These are phyloP conservation scores for Dalbergia oliveri DNA, from an alignment of 306 rosid genomes.

Conservation along the genomic window DNA sequence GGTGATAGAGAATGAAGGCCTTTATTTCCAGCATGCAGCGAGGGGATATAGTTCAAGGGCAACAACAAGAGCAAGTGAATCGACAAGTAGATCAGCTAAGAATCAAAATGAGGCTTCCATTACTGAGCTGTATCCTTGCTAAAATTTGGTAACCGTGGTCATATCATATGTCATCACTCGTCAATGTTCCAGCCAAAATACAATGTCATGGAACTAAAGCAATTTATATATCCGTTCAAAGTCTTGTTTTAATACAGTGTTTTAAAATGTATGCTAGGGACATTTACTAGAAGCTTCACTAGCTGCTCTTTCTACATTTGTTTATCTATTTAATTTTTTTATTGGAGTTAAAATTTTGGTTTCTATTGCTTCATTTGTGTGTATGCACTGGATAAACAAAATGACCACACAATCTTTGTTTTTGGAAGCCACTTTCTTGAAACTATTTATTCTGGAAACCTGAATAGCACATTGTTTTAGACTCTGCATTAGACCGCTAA, in stretches of 20 bases:
- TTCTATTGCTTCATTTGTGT: background rate
- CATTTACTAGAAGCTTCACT: no score
- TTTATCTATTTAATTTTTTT: background rate
- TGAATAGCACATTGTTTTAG: background rate
- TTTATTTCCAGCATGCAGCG: background rate
- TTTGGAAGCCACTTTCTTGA: background rate
- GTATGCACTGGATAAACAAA: background rate
- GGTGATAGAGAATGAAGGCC: background rate
- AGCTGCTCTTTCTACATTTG: background rate
- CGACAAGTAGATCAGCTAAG: background rate
- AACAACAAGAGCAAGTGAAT: background rate
- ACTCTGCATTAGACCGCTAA: background rate
- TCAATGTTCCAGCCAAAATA: background rate
- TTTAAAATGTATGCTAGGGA: no score
- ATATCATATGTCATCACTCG: background rate
- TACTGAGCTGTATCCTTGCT: conserved; percentile 40
- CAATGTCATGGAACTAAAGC: background rate
- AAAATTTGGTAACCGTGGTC: background rate
- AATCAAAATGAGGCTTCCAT: conserved; percentile 31
- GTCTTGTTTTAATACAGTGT: background rate
- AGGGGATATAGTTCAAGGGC: background rate
- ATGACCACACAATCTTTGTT: background rate
- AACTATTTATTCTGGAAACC: background rate
- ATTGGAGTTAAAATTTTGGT: background rate
- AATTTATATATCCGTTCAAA: background rate